Conservation (phyloP, 2,329 filamentous ascomycete species). For the Alternaria infectoria region DNA sequence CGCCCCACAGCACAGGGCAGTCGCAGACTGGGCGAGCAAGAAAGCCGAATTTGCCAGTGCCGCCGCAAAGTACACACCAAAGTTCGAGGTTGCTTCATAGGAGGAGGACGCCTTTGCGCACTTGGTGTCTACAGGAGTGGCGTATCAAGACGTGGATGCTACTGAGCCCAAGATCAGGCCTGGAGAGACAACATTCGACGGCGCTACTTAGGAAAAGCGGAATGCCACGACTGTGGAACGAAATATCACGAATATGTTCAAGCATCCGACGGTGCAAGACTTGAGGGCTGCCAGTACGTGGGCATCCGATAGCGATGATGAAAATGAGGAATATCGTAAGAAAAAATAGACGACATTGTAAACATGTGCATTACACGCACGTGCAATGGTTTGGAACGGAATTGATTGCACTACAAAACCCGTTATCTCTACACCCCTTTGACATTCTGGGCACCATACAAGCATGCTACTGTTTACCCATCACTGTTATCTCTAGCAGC, state of each 20-base stretch:
- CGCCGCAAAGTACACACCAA: conserved; percentile 83
- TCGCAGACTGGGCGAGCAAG: conserved; percentile 82
- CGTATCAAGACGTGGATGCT: not conserved
- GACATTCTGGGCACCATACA: too few species aligned
- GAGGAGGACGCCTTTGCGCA: not conserved
- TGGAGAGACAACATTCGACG: not conserved
- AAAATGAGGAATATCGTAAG: not conserved
- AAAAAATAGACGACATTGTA: not conserved
- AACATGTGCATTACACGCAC: not conserved
- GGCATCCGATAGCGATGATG: not conserved
- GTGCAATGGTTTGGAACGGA: too few species aligned
- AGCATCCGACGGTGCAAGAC: not conserved
- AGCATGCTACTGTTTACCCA: too few species aligned
- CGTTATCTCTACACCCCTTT: too few species aligned
- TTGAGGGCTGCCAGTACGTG: not conserved
- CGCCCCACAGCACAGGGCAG: conserved; percentile 71
- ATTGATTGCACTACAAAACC: too few species aligned
- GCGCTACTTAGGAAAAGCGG: not conserved
- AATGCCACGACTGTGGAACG: not conserved
- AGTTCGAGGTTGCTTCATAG: conserved; percentile 63
- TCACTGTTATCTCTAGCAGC: too few species aligned
- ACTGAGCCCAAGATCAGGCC: not conserved
- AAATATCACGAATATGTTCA: not conserved
- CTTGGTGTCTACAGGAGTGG: not conserved
- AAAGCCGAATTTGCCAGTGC: conserved; percentile 85